Evolutionary conservation across 768 basidiomycete species (phyloP).

Genomic region (Pseudohyphozyma bogoriensis): DNA sequence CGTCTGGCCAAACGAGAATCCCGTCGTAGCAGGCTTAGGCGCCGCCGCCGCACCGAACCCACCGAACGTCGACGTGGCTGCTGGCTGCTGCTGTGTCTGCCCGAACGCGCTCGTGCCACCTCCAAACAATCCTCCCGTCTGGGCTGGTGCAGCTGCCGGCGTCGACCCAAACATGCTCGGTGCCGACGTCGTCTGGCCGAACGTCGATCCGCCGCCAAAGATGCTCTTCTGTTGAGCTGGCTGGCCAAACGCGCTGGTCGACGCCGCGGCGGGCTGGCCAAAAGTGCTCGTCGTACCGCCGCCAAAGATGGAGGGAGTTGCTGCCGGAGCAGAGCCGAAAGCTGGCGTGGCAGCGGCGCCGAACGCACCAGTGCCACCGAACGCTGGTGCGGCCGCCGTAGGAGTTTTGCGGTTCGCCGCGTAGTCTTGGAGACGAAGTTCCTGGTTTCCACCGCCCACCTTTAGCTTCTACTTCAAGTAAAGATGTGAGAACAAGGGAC

Average conservation of each 20-base stretch:
- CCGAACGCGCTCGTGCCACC: no score
- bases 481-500: neutral
- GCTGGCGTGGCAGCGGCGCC: neutral
- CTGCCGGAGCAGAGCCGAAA: constrained; percentile 28
- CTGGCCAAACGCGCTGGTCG: constrained; percentile 19
- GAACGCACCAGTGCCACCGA: constrained; percentile 4
- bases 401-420: constrained; percentile 55
- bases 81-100: no score
- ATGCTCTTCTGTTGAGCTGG: constrained; percentile 18
- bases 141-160: constrained; percentile 19
- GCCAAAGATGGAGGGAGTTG: constrained; percentile 23
- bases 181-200: neutral
- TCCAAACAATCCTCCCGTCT: constrained; percentile 28
- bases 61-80: no score
- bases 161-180: constrained; percentile 18
- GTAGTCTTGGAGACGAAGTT: constrained; percentile 68
- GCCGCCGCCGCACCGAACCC: no score
- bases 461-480: neutral
- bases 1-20: constrained; percentile 30
- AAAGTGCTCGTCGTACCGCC: constrained; percentile 7
- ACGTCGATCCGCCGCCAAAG: constrained; percentile 11
- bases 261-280: constrained; percentile 23
- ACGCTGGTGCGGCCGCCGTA: constrained; percentile 38
- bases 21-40: constrained; percentile 18
- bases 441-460: constrained; percentile 44